A percentile compares a stretch with the other conserved stretches of the same genome.
phyloP scores from a whole-genome alignment of 176 grass and related monocot genomes.

The Triticum timopheevii region DNA sequence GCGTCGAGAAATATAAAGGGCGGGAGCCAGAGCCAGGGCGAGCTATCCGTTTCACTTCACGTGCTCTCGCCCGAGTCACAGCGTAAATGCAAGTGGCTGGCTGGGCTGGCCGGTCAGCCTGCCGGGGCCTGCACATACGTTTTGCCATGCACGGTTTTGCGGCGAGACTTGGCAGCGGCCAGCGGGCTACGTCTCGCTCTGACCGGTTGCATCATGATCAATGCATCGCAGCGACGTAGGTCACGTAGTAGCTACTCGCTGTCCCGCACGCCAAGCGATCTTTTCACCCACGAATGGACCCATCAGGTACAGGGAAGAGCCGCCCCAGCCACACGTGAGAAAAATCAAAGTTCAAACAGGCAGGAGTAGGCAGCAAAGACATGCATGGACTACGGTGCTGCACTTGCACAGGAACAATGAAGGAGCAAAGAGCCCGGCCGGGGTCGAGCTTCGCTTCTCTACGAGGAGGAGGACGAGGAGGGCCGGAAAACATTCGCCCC shows the following conservation, averaged over 20 bases:
- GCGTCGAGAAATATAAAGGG: background rate
- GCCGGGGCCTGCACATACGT: background rate
- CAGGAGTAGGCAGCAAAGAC: background rate
- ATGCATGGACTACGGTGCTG: no score
- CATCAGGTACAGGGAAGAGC: background rate
- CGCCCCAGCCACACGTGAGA: background rate
- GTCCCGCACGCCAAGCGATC: background rate
- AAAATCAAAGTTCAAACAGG: background rate
- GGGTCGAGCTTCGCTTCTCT: background rate
- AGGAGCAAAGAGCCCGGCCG: no score
- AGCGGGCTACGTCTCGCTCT: background rate
- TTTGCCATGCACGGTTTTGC: background rate
- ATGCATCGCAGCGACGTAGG: background rate
- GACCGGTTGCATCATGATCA: slow-evolving; percentile 10
- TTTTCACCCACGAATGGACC: background rate
- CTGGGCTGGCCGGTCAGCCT: background rate
- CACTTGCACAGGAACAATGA: no score
- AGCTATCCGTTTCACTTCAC: background rate
- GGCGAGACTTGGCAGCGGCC: background rate
- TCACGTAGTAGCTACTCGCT: no score
- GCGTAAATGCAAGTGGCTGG: slow-evolving; percentile 14
- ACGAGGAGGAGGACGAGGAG: background rate
- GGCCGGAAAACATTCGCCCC: slow-evolving; percentile 1
- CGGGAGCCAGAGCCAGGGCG: background rate
- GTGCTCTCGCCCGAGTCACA: background rate